Evolutionary conservation across 441 rosid genomes (phyloP), one percentile per base, ranked within the genome.

Genomic region (Populus trichocarpa): DNA sequence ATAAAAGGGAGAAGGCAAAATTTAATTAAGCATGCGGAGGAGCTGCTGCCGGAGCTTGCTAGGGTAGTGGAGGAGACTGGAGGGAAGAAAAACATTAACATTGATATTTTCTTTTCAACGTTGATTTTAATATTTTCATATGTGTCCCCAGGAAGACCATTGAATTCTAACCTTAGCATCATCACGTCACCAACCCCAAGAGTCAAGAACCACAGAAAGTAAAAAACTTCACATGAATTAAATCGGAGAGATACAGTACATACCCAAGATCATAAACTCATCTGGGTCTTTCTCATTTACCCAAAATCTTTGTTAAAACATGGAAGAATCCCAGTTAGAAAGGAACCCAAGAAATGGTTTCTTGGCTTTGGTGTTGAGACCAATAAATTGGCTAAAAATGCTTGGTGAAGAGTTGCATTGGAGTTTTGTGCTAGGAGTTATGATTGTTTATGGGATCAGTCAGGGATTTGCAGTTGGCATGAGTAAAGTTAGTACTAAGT

Each of bases 351-450:
- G 38, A 18, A 75, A 78, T 50, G 89, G 85, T 10, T 10, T 81
- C 22, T 16, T 79, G 36, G 84, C 80, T 76, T 81, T 84, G 74
- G 40, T 85, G 28, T 32, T 80, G 69, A 72, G 71, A 57, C 89
- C 90, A 16, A 2, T 85, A 38, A 28, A 70, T 13, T 92, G 96
- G 96, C 66, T 90, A n/a, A 83, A 74, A 74, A 87, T 86, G 90
- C 84, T 88, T 20, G 69, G 76, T 53, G 72, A 74, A 50, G 89
- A 89, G 86, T 78, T 88, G 84, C 92, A 92, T 72, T 90, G 97
- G 94, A 90, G 92, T 85, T 89, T 89, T 78, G 89, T 90, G 74
- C 53, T 90, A 5, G 93, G 89, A 26, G 97, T 90, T 76, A 83
- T 88, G 78, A 25, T 87, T 13, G 86, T 90, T 69, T 90, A 92